Evolutionary conservation across 176 grass and related monocot genomes (phyloP).

Genomic region (Bolboschoenus planiculmis): DNA sequence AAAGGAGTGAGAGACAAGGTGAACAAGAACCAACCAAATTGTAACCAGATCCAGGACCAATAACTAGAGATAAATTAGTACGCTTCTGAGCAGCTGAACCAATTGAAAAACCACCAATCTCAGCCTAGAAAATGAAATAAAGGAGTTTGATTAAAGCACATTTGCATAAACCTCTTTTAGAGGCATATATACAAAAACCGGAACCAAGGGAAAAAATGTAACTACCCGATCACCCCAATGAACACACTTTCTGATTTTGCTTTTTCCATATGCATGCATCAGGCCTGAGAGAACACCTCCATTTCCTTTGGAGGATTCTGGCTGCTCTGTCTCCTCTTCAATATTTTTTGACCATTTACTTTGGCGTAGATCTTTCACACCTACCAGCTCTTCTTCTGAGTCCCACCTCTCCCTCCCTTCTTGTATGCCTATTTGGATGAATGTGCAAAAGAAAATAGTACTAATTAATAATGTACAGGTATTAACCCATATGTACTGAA

Average conservation of each 20-base stretch:
- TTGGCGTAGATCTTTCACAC: slow-evolving; percentile 57
- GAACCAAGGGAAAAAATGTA: slow-evolving; percentile 14
- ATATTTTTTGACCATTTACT: slow-evolving; percentile 98
- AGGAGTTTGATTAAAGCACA: slow-evolving; percentile 3
- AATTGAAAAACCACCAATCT: slow-evolving; percentile 88
- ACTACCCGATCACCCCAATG: slow-evolving; percentile 91
- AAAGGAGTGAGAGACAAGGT: neutral
- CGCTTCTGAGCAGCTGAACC: slow-evolving; percentile 59
- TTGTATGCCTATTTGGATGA: slow-evolving; percentile 24
- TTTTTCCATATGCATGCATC: slow-evolving; percentile 42
- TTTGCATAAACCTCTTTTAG: neutral
- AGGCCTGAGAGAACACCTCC: slow-evolving; percentile 56
- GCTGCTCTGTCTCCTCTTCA: slow-evolving; percentile 55
- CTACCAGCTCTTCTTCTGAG: slow-evolving; percentile 42
- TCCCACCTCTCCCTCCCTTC: slow-evolving; percentile 54
- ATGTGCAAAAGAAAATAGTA: neutral
- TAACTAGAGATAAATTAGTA: slow-evolving; percentile 58
- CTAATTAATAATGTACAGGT: neutral
- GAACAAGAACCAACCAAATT: slow-evolving; percentile 61
- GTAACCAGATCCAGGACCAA: slow-evolving; percentile 91
- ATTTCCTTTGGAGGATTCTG: slow-evolving; percentile 30
- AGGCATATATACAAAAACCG: slow-evolving; percentile 10
- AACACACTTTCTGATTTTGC: slow-evolving; percentile 29
- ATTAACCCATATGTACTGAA: neutral
- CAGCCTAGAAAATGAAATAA: slow-evolving; percentile 30